A percentile compares a stretch with the other conserved stretches of the same genome.
phyloP scores from a whole-genome alignment of 1,139 yeast genomes.

The Wickerhamomyces sp. region DNA sequence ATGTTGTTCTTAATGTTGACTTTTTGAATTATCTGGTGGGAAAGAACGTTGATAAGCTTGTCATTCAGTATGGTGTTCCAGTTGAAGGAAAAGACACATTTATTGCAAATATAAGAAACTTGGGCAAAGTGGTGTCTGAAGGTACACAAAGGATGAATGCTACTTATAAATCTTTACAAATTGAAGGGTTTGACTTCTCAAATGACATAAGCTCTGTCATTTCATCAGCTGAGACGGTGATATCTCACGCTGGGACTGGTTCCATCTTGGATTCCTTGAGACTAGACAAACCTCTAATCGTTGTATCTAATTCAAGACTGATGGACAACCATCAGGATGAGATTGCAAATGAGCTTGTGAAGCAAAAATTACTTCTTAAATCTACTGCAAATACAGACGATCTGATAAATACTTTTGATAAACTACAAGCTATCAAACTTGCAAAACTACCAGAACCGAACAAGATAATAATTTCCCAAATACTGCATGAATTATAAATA shows the following conservation, averaged over 20 bases:
- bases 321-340: slow-evolving; percentile 89
- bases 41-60: slow-evolving; percentile 37
- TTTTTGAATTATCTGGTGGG: slow-evolving; percentile 35
- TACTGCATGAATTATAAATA: slow-evolving; percentile 10
- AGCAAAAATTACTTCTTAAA: slow-evolving; percentile 29
- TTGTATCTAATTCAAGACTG: slow-evolving; percentile 61
- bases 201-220: slow-evolving; percentile 38
- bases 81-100: slow-evolving; percentile 27
- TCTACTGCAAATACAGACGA: slow-evolving; percentile 2
- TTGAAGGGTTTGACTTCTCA: slow-evolving; percentile 48
- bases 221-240: slow-evolving; percentile 46
- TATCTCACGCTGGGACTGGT: slow-evolving; percentile 95
- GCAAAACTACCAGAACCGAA: slow-evolving; percentile 14
- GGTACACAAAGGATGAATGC: slow-evolving; percentile 5
- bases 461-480: slow-evolving; percentile 3
- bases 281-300: slow-evolving; percentile 52
- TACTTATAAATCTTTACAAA: slow-evolving; percentile 15
- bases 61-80: slow-evolving; percentile 71
- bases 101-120: slow-evolving; percentile 1
- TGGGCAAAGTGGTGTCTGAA: slow-evolving; percentile 1
- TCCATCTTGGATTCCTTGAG: slow-evolving; percentile 78
- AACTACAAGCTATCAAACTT: slow-evolving; percentile 1
- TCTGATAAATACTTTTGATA: slow-evolving; percentile 5
- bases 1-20: slow-evolving; percentile 30
- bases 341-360: slow-evolving; percentile 57